phyloP scores from a whole-genome alignment of 805 yeast species.

The Pichia insulana region DNA sequence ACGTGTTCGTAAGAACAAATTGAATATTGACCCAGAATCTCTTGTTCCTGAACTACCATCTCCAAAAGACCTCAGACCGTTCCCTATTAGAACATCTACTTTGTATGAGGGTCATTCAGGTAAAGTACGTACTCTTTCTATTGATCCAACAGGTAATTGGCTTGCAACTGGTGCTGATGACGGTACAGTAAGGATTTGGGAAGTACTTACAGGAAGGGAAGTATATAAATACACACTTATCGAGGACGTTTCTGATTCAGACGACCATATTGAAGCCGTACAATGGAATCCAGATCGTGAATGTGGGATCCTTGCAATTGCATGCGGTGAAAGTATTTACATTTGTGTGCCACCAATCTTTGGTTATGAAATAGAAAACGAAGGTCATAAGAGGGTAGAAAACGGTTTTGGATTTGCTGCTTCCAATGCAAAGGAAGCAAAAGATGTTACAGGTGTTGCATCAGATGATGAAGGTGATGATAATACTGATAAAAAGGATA shows the following conservation, averaged over 20 bases:
- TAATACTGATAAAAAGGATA: constrained; percentile 11
- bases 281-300: constrained; percentile 84
- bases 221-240: constrained; percentile 52
- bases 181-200: constrained; percentile 95
- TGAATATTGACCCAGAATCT: constrained; percentile 92
- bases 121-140: constrained; percentile 69
- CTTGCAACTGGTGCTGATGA: constrained; percentile 97
- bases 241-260: constrained; percentile 43
- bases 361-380: constrained; percentile 79
- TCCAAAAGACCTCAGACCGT: constrained; percentile 92
- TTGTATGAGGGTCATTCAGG: constrained; percentile 76
- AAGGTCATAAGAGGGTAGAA: constrained; percentile 70
- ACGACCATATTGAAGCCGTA: constrained; percentile 70
- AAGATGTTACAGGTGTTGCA: constrained; percentile 25
- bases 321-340: constrained; percentile 73
- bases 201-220: constrained; percentile 89
- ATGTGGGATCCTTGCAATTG: constrained; percentile 73
- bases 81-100: constrained; percentile 88
- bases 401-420: constrained; percentile 83
- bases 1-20: constrained; percentile 81
- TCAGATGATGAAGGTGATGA: constrained; percentile 32
- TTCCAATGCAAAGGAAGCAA: constrained; percentile 21
- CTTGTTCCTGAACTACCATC: constrained; percentile 94
- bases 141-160: constrained; percentile 90
- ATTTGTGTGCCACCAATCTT: constrained; percentile 85